Base-by-base conservation (phyloP, 495 filamentous ascomycete genomes). In the Penicillium steckii region DNA sequence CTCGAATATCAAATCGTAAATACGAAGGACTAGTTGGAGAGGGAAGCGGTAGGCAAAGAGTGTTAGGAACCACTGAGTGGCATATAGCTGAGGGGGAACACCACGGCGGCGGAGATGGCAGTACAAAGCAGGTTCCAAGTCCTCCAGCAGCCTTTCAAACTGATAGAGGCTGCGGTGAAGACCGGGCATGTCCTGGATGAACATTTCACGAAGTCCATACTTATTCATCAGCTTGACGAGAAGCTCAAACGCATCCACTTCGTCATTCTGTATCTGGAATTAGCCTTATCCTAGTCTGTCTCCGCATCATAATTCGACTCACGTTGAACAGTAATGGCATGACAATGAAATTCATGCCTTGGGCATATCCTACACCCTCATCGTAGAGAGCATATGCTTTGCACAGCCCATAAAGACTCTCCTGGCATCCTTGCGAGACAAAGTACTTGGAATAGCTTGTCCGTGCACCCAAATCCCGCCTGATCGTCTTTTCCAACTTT, bases 11-110 rank as follows among this genome's bases (percentile, higher is more conserved):
- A 99, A 79, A 68, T 99, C 94, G 71, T 97, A 97, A 26, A 99
- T 91, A 44, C 94, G 89, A 45, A 99, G 81, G 18, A 97, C 94
- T 2, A 99, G 81, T 64, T 99, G 94, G 8, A 99, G 78, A 10
- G 94, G 94, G 69, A 99, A 99, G 41, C 95, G 87, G 69, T 99
- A 97, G 13, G 94, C 92, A 62, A 99, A 99, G n/a, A 99, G 80
- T 5, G 94, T 99, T 37, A 99, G 83, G 69, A 97, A 97, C 94
- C 94, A 99, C 67, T 97, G 94, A 0, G 94, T 97, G 37, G 94
- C 94, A 65, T 99, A 99, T 8, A 99, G 77, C 59, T 96, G 87
- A 1, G 95, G 90, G 35, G 86, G 85, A 30, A 97, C 94, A 21
- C 88, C 85, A 37, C 89, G 86, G 46, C 94, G 85, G 54, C 87